Evolutionary conservation across 192 early-diverging fungal species (phyloP), one percentile per base, ranked within the genome.

Genomic region (Phlyctochytrium bullatum): DNA sequence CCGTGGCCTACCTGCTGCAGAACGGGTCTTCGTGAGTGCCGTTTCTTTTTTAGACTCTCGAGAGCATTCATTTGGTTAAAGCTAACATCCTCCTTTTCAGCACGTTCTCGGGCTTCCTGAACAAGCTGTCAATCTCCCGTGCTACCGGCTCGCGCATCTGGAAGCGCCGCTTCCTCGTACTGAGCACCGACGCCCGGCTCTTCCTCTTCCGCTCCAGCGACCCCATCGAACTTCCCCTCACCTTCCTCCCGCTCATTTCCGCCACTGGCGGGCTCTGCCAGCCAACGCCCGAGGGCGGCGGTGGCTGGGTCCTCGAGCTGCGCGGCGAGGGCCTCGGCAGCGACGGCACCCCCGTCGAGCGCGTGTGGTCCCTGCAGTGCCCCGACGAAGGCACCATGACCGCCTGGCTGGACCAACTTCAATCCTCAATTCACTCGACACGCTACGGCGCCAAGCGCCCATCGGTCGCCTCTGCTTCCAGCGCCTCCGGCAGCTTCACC

Each of bases 191-290:
- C 61, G 10, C 27, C 1, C 20, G 47, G 36, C 47, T 64, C 34
- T 64, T 40, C 47, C 34, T 64, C n/a, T 64, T 52, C 63, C 34
- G 47, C n/a, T 40, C 34, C 25, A 52, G 6, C 63, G 36, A 40
- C 63, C 27, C 24, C 47, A 31, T 10, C 23, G 34, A 33, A 4
- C 47, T 40, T 51, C 63, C 63, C 10, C 32, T 64, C 47, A 52
- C 63, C 16, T 64, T 40, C 63, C 34, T 64, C 24, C 63, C 63
- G 4, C 16, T 64, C 23, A 52, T 47, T 12, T 17, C 34, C 24
- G 34, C 25, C 29, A 52, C 63, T 1, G 61, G 61, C 28, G 28
- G 12, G n/a, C 25, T 34, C 10, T 6, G 10, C 20, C 40, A 6
- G 10, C 6, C 20, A 6, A 47, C 6, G 17, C 17, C 20, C 34